phyloP scores from a whole-genome alignment of 805 yeast genomes.

The Starmera pachycereana region DNA sequence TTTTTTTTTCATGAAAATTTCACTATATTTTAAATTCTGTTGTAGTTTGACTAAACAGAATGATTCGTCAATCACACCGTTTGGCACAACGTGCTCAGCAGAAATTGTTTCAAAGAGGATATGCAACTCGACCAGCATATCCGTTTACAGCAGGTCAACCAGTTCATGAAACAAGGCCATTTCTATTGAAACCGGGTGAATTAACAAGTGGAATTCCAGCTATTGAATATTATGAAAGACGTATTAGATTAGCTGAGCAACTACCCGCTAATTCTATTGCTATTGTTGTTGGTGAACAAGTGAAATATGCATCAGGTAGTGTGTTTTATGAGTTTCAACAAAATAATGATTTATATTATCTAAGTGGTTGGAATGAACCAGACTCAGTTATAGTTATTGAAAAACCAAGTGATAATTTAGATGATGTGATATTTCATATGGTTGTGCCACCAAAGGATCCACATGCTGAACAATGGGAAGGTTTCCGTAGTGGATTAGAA shows the following conservation, averaged over 20 bases:
- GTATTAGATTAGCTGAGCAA: constrained; percentile 44
- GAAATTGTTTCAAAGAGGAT: constrained; percentile 2
- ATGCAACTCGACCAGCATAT: constrained; percentile 4
- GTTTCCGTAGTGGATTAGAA: constrained; percentile 76
- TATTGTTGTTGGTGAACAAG: constrained; percentile 59
- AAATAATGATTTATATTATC: constrained; percentile 75
- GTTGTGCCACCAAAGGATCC: constrained; percentile 78
- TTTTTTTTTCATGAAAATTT: too few relatives aligned
- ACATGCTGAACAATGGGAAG: constrained; percentile 87
- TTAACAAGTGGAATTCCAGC: constrained; percentile 86
- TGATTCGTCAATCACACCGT: not conserved
- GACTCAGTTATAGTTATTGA: constrained; percentile 63
- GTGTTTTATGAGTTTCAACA: constrained; percentile 92
- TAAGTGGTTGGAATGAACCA: constrained; percentile 92
- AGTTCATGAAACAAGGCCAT: constrained; percentile 74
- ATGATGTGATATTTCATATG: constrained; percentile 57
- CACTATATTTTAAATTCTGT: too few relatives aligned
- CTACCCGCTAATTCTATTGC: constrained; percentile 61
- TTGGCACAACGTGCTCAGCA: not conserved
- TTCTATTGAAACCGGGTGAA: constrained; percentile 62
- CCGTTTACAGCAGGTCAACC: constrained; percentile 71
- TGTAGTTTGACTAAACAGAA: too few relatives aligned
- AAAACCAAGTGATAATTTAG: constrained; percentile 41
- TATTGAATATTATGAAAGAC: constrained; percentile 65
- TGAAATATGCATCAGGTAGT: constrained; percentile 78